Conservation (phyloP, 2,329 filamentous ascomycete genomes). For the Fusarium praegraminearum region DNA sequence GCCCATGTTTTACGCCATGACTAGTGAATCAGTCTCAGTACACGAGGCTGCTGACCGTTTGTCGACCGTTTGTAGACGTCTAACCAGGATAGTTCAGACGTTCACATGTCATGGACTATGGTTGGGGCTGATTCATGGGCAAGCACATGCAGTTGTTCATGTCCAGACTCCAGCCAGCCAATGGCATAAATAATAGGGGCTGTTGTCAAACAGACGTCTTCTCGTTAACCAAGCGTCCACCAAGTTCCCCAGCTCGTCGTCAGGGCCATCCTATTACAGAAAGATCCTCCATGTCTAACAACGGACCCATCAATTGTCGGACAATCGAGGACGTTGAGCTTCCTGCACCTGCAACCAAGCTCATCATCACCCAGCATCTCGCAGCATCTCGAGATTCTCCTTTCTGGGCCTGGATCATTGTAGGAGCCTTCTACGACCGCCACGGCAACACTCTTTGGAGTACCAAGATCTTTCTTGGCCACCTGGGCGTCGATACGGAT, state of each 20-base stretch:
- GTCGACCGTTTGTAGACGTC: not conserved
- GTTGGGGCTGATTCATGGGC: constrained; percentile 29
- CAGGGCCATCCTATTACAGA: constrained; percentile 1
- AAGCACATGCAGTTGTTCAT: constrained; percentile 18
- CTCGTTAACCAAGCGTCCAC: constrained; percentile 2
- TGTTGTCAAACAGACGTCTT: not conserved
- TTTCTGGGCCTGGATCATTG: constrained; percentile 61
- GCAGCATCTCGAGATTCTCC: constrained; percentile 49
- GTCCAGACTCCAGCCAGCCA: not conserved
- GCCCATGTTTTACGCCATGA: constrained; percentile 21
- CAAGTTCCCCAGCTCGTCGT: constrained; percentile 5
- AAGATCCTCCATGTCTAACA: constrained; percentile 42
- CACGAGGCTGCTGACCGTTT: constrained; percentile 1
- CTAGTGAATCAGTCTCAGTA: constrained; percentile 32
- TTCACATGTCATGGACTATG: not conserved
- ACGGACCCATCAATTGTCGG: constrained; percentile 31
- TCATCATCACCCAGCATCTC: constrained; percentile 60
- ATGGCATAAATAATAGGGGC: constrained; percentile 16
- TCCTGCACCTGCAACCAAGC: constrained; percentile 60
- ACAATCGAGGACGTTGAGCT: constrained; percentile 52
- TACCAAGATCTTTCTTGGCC: constrained; percentile 57
- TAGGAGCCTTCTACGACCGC: constrained; percentile 61
- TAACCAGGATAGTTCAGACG: constrained; percentile 14
- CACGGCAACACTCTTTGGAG: constrained; percentile 59
- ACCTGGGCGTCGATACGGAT: constrained; percentile 45